A percentile compares a stretch with the other conserved stretches of the same genome.
phyloP scores from a whole-genome alignment of 805 yeast genomes.

The Sugiyamaella marilandica region DNA sequence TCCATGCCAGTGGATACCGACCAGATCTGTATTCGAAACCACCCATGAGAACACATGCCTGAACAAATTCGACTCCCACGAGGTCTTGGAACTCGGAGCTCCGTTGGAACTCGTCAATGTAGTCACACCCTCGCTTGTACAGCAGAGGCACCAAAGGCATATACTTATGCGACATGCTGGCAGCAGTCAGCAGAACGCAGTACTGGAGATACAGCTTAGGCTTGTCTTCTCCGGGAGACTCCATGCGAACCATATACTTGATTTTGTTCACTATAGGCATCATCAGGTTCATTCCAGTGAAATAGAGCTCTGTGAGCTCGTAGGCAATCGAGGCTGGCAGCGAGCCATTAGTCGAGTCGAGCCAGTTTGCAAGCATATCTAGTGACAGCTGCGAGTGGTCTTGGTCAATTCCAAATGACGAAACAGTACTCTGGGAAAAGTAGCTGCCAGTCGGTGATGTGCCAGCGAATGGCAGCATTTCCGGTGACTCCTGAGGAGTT shows the following conservation, averaged over 20 bases:
- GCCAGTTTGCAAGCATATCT: not conserved
- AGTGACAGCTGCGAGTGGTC: not conserved
- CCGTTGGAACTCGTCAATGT: slow-evolving; percentile 20
- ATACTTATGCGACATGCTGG: slow-evolving; percentile 21
- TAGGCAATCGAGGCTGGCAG: slow-evolving; percentile 40
- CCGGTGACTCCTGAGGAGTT: no score
- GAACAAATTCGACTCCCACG: slow-evolving; percentile 22
- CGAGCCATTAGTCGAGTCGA: not conserved
- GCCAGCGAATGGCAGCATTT: no score
- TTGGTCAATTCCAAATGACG: not conserved
- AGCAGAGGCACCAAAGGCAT: slow-evolving; percentile 15
- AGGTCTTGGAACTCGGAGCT: slow-evolving; percentile 15
- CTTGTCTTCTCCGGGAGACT: slow-evolving; percentile 4
- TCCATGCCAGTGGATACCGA: slow-evolving; percentile 30
- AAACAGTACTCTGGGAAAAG: not conserved
- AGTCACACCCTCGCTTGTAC: slow-evolving; percentile 25
- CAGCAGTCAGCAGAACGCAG: slow-evolving; percentile 29
- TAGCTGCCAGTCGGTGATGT: not conserved
- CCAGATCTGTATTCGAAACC: slow-evolving; percentile 24
- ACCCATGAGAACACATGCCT: slow-evolving; percentile 26
- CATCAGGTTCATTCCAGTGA: slow-evolving; percentile 38
- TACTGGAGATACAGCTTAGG: slow-evolving; percentile 28
- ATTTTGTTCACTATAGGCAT: slow-evolving; percentile 35
- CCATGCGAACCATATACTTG: slow-evolving; percentile 19
- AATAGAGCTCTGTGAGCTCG: slow-evolving; percentile 45